Evolutionary conservation across 2,329 filamentous ascomycete species (phyloP).

Genomic region (Didymella pomorum): DNA sequence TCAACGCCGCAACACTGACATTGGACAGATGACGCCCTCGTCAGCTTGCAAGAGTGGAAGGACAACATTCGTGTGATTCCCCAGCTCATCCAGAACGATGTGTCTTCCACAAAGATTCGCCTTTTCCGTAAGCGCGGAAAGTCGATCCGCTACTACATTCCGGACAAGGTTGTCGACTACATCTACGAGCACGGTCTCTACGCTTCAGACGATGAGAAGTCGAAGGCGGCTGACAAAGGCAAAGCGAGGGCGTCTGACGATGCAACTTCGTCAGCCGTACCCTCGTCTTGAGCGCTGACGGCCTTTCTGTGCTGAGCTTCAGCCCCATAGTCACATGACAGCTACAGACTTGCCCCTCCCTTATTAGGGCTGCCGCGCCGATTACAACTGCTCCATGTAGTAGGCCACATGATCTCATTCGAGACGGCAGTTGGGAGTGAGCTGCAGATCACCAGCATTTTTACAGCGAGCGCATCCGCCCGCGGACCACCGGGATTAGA

Average conservation of each 20-base stretch:
- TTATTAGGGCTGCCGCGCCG: constrained; percentile 27
- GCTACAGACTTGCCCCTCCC: not conserved
- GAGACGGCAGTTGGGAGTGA: constrained; percentile 16
- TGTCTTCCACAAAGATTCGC: constrained; percentile 83
- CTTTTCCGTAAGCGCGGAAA: constrained; percentile 65
- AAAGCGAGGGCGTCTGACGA: constrained; percentile 40
- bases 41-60: constrained; percentile 81
- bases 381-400: not conserved
- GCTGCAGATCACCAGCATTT: constrained; percentile 13
- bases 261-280: constrained; percentile 31
- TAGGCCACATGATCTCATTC: constrained; percentile 2
- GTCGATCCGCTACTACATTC: constrained; percentile 54
- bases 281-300: constrained; percentile 23
- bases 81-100: constrained; percentile 86
- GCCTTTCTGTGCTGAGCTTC: not conserved
- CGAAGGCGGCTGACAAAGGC: constrained; percentile 40
- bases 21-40: constrained; percentile 75
- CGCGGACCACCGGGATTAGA: constrained; percentile 18
- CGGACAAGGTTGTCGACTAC: constrained; percentile 50
- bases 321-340: constrained; percentile 9
- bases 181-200: constrained; percentile 53
- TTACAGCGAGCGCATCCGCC: constrained; percentile 20
- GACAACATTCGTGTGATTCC: constrained; percentile 89
- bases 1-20: constrained; percentile 15
- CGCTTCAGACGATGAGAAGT: constrained; percentile 49